Conservation (phyloP, 805 yeast genomes). For the Teunomyces aglyptinius region DNA sequence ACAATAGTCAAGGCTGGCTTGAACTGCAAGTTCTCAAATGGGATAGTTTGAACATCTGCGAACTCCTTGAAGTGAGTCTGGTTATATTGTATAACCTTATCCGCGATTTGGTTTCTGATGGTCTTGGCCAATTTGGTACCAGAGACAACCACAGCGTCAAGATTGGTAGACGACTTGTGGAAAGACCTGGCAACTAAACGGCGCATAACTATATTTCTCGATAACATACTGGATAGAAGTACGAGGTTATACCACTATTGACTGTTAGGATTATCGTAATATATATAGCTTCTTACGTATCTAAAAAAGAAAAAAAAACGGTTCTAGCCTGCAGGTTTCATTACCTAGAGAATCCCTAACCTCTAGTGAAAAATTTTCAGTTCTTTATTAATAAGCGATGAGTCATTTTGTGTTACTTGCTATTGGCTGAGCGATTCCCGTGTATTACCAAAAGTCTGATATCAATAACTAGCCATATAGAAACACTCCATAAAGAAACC, state of each 20-base stretch:
- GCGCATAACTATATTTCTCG: constrained; percentile 3
- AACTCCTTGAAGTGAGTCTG: constrained; percentile 23
- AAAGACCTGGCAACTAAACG: constrained; percentile 3
- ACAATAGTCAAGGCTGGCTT: constrained; percentile 77
- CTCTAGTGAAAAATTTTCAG: neutral
- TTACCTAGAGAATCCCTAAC: neutral
- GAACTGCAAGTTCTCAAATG: constrained; percentile 43
- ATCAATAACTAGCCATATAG: neutral
- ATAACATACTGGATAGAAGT: constrained; percentile 1
- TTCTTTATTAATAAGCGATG: constrained; percentile 1
- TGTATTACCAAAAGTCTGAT: neutral
- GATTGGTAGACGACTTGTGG: constrained; percentile 12
- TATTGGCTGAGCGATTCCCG: constrained; percentile 2
- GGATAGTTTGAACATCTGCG: constrained; percentile 14
- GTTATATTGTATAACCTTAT: constrained; percentile 39
- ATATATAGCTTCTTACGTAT: constrained; percentile 1
- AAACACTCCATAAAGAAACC: neutral
- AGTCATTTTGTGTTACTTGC: constrained; percentile 1
- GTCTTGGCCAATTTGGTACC: constrained; percentile 42
- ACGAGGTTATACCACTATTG: neutral
- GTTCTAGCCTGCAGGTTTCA: neutral
- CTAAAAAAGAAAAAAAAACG: neutral
- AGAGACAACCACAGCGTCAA: constrained; percentile 38
- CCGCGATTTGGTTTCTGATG: constrained; percentile 37
- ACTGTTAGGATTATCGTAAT: neutral